Base-by-base conservation (phyloP, 2,329 filamentous ascomycete species). In the Botrytis byssoidea region DNA sequence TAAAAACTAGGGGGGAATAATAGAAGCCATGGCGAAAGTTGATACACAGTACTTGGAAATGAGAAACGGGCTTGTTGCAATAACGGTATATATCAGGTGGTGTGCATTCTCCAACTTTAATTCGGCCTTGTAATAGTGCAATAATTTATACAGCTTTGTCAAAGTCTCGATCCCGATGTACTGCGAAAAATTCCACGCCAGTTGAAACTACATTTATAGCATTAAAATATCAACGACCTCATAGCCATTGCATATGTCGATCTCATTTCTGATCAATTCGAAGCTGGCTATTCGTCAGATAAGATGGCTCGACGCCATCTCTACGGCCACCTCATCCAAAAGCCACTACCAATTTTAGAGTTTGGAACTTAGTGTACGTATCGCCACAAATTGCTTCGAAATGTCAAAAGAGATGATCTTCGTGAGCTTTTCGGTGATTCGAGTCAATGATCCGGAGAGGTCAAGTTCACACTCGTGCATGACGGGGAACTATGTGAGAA, bases 231-330 rank as follows among this genome's bases (percentile, higher is more conserved):
- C 25, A 51, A n/a, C 25, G 4, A 25, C 25, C 4, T 51, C 48
- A 51, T 51, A 51, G 22, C 22, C 10, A 51, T 51, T 51, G 10
- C 22, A 51, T n/a, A n/a, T 51, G 25, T n/a, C 4, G 4, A 25
- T n/a, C 25, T 2, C 10, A 51, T n/a, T 51, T n/a, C 10, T 51
- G 48, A 51, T 51, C 48, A n/a, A 51, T 51, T 51, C 1, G 4
- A 51, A 40, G 83, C 85, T 7, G 6, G 32, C 59, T 61, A 61
- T 37, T 40, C 10, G 12, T 16, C 22, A 61, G 59, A 40, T 61
- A 5, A 61, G 22, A 40, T 61, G 35, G 25, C 14, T 37, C 4
- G 18, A 44, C 4, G 16, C 6, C 37, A 22, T 16, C 37, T 42
- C 7, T 20, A 12, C 29, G 25, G 9, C 14, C 12, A 42, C 12